Evolutionary conservation across 2,329 filamentous ascomycete genomes (phyloP).

Genomic region (Microcera coccophila): DNA sequence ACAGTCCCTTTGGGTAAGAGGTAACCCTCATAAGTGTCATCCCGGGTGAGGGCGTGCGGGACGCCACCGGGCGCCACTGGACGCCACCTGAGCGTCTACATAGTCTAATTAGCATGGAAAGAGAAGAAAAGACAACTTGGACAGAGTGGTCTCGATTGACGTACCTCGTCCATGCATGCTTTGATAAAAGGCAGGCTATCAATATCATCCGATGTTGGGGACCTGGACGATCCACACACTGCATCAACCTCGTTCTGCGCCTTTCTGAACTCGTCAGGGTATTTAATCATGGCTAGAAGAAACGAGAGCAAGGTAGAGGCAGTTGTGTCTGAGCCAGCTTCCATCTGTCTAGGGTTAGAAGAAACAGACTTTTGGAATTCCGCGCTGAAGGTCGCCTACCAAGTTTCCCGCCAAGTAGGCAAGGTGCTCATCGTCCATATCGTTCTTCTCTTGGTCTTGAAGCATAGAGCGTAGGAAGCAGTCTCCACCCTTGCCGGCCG

Average conservation of each 20-base stretch:
- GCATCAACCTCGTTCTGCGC: too few relatives aligned
- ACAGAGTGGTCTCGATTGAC: neutral
- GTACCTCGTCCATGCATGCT: conserved; percentile 10
- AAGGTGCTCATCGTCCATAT: neutral
- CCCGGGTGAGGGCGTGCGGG: conserved; percentile 45
- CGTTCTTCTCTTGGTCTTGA: neutral
- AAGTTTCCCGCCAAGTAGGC: neutral
- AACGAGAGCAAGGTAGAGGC: too few relatives aligned
- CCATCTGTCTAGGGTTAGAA: neutral
- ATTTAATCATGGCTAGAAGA: too few relatives aligned
- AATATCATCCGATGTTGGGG: too few relatives aligned
- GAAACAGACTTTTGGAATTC: neutral
- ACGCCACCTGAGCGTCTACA: conserved; percentile 33
- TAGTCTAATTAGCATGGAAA: neutral
- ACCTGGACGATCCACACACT: too few relatives aligned
- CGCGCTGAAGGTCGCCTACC: neutral
- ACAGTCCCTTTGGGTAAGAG: conserved; percentile 46
- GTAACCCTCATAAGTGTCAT: conserved; percentile 47
- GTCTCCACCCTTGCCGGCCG: neutral
- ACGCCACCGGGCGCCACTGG: conserved; percentile 41
- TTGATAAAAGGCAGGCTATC: neutral
- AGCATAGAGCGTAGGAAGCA: neutral
- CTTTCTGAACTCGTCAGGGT: too few relatives aligned
- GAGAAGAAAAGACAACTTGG: neutral
- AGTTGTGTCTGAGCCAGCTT: neutral